These are phyloP conservation scores for Penicillium sp. DNA, from an alignment of 2,329 filamentous ascomycete species.

Conservation along the genomic window DNA sequence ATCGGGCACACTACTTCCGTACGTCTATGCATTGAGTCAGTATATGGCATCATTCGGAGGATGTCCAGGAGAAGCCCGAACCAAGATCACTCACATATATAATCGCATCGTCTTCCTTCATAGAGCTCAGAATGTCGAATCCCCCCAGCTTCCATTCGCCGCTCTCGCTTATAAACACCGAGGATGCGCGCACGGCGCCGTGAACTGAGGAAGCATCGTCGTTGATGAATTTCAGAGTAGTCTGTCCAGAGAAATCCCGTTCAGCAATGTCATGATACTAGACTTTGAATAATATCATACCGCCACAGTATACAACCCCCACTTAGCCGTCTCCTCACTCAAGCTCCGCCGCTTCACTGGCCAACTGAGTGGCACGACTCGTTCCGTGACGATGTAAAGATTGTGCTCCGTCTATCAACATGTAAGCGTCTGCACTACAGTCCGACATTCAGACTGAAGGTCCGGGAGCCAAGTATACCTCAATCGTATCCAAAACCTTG, in stretches of 20 bases:
- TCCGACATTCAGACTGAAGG: not conserved
- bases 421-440: conserved; percentile 11
- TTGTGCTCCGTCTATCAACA: conserved; percentile 76
- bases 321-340: conserved; percentile 90
- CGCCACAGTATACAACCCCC: conserved; percentile 85
- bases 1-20: conserved; percentile 83
- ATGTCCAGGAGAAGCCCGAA: not conserved
- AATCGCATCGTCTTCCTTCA: conserved; percentile 92
- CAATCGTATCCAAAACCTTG: conserved; percentile 89
- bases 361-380: conserved; percentile 83
- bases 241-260: conserved; percentile 47
- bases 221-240: conserved; percentile 94
- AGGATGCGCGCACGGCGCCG: conserved; percentile 78
- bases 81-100: conserved; percentile 65
- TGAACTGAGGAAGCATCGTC: conserved; percentile 89
- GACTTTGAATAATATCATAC: conserved; percentile 45
- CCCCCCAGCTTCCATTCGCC: conserved; percentile 97
- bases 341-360: conserved; percentile 83
- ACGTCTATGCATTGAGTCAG: conserved; percentile 57
- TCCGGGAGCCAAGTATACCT: conserved; percentile 55
- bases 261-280: not conserved
- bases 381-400: conserved; percentile 94
- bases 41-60: not conserved
- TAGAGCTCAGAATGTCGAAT: conserved; percentile 87
- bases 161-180: conserved; percentile 90